Percentiles rank a stretch among this genome's conserved stretches.
Evolutionary conservation across 805 yeast genomes (phyloP).

Genomic region (Saccharomycopsis fibuligera): DNA sequence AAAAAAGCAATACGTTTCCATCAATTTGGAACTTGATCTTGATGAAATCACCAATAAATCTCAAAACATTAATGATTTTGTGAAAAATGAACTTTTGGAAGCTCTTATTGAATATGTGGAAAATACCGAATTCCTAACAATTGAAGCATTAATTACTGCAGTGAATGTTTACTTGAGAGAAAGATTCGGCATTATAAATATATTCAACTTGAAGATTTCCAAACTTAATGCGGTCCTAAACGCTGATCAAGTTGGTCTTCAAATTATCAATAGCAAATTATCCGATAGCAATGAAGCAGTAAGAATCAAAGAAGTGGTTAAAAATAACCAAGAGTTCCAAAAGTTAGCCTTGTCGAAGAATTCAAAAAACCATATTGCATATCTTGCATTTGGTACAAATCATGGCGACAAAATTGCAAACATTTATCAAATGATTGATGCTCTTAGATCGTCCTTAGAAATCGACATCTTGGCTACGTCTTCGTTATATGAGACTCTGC

Average conservation of each 20-base stretch:
- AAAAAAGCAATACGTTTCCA: conserved; percentile 66
- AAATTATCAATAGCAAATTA: not conserved
- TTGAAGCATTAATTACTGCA: conserved; percentile 80
- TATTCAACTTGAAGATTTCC: conserved; percentile 45
- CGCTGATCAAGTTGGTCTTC: conserved; percentile 77
- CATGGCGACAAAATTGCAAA: conserved; percentile 64
- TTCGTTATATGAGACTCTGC: conserved; percentile 78
- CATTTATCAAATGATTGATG: conserved; percentile 42
- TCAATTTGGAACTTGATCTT: conserved; percentile 49
- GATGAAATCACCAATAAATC: conserved; percentile 23
- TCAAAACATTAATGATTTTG: conserved; percentile 20
- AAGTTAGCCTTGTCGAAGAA: conserved; percentile 21
- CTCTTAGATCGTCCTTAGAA: conserved; percentile 24
- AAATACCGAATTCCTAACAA: conserved; percentile 77
- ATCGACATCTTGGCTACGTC: conserved; percentile 58
- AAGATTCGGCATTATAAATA: conserved; percentile 33
- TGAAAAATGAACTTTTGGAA: conserved; percentile 36
- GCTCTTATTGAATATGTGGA: conserved; percentile 59
- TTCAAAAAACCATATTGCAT: conserved; percentile 44
- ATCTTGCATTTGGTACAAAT: conserved; percentile 86
- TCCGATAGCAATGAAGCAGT: not conserved
- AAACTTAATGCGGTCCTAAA: conserved; percentile 86
- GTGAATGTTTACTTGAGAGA: conserved; percentile 55
- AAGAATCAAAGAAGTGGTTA: not conserved
- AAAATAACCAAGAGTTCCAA: not conserved